These are phyloP conservation scores for Wickerhamiella alocasiicola DNA, from an alignment of 805 yeast species.

Conservation along the genomic window DNA sequence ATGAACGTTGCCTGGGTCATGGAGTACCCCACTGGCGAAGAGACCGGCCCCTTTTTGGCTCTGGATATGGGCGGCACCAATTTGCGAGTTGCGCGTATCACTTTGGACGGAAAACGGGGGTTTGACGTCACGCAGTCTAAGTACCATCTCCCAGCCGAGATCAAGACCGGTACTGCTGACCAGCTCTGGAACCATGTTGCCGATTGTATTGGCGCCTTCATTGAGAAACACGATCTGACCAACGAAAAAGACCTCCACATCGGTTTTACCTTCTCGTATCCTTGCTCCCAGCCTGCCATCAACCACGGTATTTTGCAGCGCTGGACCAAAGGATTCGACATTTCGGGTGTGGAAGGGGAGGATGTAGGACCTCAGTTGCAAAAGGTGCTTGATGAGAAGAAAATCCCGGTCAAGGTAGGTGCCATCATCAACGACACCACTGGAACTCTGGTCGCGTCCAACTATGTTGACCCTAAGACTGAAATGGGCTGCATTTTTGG, in stretches of 20 bases:
- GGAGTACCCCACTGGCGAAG: slow-evolving; percentile 86
- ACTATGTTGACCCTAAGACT: slow-evolving; percentile 78
- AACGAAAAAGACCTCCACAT: slow-evolving; percentile 47
- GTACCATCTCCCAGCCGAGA: slow-evolving; percentile 59
- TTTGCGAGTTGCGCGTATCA: slow-evolving; percentile 81
- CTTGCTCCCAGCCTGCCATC: slow-evolving; percentile 60
- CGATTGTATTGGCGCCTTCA: slow-evolving; percentile 57
- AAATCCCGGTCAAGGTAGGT: slow-evolving; percentile 72
- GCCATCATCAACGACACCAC: slow-evolving; percentile 95
- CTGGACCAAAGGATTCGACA: slow-evolving; percentile 98
- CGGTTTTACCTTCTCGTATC: slow-evolving; percentile 93
- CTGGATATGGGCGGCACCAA: slow-evolving; percentile 97
- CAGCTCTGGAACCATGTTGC: slow-evolving; percentile 83
- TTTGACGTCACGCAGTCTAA: slow-evolving; percentile 82
- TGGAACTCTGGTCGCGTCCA: slow-evolving; percentile 91
- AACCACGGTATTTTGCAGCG: slow-evolving; percentile 79
- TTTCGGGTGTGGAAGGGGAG: slow-evolving; percentile 82
- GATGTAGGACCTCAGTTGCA: slow-evolving; percentile 91
- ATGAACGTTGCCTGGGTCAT: slow-evolving; percentile 97
- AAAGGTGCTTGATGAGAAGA: slow-evolving; percentile 47
- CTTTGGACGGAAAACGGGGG: slow-evolving; percentile 67
- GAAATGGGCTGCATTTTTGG: slow-evolving; percentile 95
- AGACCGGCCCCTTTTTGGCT: slow-evolving; percentile 80
- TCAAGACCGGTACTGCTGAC: slow-evolving; percentile 67
- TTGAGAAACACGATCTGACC: slow-evolving; percentile 59